A percentile compares a stretch with the other conserved stretches of the same genome.
Evolutionary conservation across 306 rosid species (phyloP).

Genomic region (Cucurbita pepo): DNA sequence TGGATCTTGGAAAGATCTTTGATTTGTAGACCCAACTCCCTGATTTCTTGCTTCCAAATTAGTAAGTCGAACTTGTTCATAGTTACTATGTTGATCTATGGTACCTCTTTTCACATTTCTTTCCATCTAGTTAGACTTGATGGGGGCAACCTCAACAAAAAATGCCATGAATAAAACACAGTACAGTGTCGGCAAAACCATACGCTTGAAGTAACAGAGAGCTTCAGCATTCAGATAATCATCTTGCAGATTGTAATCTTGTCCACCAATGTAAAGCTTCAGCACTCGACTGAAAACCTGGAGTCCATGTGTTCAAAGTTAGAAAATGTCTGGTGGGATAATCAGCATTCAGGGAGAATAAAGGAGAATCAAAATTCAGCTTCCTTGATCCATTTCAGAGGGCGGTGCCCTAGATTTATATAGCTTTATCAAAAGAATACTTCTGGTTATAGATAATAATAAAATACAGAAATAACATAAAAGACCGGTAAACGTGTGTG

Average conservation of each 20-base stretch:
- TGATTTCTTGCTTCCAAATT: conserved; percentile 40
- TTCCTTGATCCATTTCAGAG: neutral
- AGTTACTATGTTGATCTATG: conserved; percentile 24
- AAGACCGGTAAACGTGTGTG: neutral
- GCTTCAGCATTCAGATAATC: neutral
- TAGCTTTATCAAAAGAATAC: neutral
- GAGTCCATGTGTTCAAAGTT: neutral
- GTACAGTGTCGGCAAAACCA: neutral
- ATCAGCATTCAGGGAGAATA: neutral
- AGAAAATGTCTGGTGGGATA: neutral
- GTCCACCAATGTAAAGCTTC: neutral
- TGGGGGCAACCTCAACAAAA: neutral
- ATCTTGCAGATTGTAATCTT: neutral
- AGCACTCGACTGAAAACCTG: neutral
- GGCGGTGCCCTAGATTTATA: neutral
- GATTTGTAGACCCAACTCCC: conserved; percentile 31
- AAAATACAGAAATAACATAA: neutral
- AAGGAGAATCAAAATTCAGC: neutral
- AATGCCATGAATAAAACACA: conserved; percentile 5
- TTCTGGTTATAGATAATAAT: neutral
- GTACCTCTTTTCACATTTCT: conserved; percentile 8
- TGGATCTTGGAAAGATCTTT: conserved; percentile 30
- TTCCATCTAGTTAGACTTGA: conserved; percentile 8
- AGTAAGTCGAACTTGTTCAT: conserved; percentile 23
- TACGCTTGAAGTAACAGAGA: neutral